phyloP scores from a whole-genome alignment of 176 grass and related monocot genomes.

The Paspalum vaginatum region DNA sequence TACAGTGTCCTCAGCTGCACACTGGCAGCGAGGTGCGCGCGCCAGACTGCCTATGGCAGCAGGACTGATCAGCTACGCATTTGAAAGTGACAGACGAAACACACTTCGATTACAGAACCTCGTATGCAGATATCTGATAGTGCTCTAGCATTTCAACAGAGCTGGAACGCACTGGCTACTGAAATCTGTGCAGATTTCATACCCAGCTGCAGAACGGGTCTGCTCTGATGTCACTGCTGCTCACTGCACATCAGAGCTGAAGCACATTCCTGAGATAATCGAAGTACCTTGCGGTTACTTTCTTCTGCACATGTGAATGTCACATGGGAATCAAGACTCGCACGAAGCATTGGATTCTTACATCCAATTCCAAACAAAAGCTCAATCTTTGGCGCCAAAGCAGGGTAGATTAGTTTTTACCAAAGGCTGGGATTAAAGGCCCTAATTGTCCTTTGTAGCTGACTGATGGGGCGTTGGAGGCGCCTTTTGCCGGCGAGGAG shows the following conservation, averaged over 20 bases:
- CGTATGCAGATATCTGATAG: neutral
- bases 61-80: neutral
- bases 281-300: neutral
- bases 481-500: constrained; percentile 32
- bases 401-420: constrained; percentile 35
- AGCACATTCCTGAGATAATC: neutral
- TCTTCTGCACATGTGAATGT: constrained; percentile 22
- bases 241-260: neutral
- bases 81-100: neutral
- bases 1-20: neutral
- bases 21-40: neutral
- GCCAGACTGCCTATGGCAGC: constrained; percentile 7
- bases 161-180: neutral
- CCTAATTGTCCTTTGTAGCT: constrained; percentile 55
- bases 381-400: constrained; percentile 48
- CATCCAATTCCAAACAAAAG: constrained; percentile 40
- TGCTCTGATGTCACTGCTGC: neutral
- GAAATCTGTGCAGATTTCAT: neutral
- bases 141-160: neutral
- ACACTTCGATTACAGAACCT: neutral
- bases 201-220: neutral
- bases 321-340: constrained; percentile 48
- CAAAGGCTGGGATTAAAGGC: constrained; percentile 54
- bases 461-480: neutral
- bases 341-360: constrained; percentile 50